Evolutionary conservation across 371 early-diverging fungal genomes (phyloP), one percentile per base, ranked within the genome.

Genomic region (Actinomucor elegans): DNA sequence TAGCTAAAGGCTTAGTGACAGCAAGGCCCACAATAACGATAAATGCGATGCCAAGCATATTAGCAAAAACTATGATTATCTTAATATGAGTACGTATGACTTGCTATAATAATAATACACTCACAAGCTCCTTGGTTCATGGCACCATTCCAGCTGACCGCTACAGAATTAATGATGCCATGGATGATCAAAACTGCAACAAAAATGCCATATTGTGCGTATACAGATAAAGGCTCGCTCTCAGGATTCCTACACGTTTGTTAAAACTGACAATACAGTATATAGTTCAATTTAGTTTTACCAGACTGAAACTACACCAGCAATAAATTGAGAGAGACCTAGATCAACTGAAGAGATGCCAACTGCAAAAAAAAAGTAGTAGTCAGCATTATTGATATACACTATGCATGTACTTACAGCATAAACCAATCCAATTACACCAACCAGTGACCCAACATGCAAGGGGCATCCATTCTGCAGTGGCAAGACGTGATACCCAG

Each of bases 391-490:
- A 46, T 33, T 6, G 11, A 43, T 43, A 12, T 43, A 27, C 10
- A 46, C 14, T 10, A 21, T 32, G 21, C 21, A 23, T 40, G 2
- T 26, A 45, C 48, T 44, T 55, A 64, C 48, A 59, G 37, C 59
- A 56, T 63, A 74, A 69, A 59, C 84, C 84, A 23, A 84, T 71
- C 84, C 81, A 77, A 51, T 84, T 84, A 65, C 72, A 81, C 84
- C 84, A 84, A 15, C 81, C 84, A 31, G 80, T 80, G 15, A 77
- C 63, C 84, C 84, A 84, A n/a, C 80, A 81, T 18, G 77, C 79
- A 48, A 84, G 61, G 15, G 84, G 84, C 33, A 80, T 77, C 74
- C 79, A 84, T 29, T 72, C 67, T 6, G 74, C 62, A n/a, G 77
- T 71, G 2, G 81, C 80, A 21, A 83, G 65, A 14, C 69, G 62